phyloP scores from a whole-genome alignment of 1,139 yeast species.

The Kodamaea alishanica region DNA sequence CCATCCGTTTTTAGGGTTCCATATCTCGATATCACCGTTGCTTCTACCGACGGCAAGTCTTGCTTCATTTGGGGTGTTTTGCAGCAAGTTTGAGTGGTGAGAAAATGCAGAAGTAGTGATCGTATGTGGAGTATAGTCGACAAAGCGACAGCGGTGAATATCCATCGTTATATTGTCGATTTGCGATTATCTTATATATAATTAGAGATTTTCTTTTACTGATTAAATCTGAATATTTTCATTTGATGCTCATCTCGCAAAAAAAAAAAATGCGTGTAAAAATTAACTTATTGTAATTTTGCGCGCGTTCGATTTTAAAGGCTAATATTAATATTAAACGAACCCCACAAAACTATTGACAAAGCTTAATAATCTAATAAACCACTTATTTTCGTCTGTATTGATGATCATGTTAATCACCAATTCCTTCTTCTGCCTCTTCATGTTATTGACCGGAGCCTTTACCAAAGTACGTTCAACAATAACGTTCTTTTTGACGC shows the following conservation, averaged over 20 bases:
- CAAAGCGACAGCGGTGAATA: conserved; percentile 89
- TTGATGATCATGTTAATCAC: conserved; percentile 44
- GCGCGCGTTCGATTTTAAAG: too few species aligned
- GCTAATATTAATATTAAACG: conserved; percentile 20
- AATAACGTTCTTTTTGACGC: conserved; percentile 39
- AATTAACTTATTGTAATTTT: too few species aligned
- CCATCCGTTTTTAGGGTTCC: conserved; percentile 80
- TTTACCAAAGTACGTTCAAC: conserved; percentile 41
- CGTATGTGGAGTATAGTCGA: conserved; percentile 83
- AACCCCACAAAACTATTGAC: conserved; percentile 46
- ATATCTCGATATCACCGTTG: conserved; percentile 92
- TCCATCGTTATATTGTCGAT: conserved; percentile 42
- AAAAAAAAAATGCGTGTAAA: neutral
- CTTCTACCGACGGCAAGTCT: conserved; percentile 90
- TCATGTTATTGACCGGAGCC: conserved; percentile 22
- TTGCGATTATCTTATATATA: neutral
- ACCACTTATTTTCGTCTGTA: conserved; percentile 47
- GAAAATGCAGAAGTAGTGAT: conserved; percentile 84
- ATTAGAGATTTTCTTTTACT: neutral
- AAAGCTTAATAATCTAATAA: conserved; percentile 36
- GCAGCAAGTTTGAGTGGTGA: conserved; percentile 49
- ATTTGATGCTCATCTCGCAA: conserved; percentile 8
- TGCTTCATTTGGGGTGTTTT: conserved; percentile 55
- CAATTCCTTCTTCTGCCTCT: conserved; percentile 34
- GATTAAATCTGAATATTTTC: neutral